Evolutionary conservation across 2,329 filamentous ascomycete species (phyloP).

Genomic region (Talaromyces islandicus): DNA sequence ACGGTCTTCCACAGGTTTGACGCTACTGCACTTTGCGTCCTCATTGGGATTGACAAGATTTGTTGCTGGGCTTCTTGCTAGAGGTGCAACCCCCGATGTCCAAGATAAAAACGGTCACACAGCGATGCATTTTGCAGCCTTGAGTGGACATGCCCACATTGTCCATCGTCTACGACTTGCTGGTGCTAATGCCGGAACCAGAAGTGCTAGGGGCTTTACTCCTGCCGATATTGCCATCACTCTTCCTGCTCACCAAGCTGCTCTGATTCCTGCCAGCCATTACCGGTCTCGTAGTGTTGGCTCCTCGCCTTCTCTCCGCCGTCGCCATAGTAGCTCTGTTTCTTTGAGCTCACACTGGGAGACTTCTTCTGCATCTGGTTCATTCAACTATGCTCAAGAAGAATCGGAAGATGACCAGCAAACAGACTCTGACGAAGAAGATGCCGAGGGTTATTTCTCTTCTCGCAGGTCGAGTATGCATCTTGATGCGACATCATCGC

Average conservation of each 20-base stretch:
- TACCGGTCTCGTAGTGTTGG: slow-evolving; percentile 61
- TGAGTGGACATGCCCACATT: slow-evolving; percentile 70
- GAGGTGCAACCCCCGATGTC: slow-evolving; percentile 70
- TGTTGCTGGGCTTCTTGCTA: slow-evolving; percentile 67
- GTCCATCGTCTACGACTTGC: slow-evolving; percentile 67
- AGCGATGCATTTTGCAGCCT: slow-evolving; percentile 72
- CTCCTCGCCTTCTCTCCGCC: slow-evolving; percentile 49
- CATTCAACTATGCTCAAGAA: slow-evolving; percentile 39
- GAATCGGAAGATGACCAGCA: slow-evolving; percentile 30
- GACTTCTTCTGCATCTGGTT: slow-evolving; percentile 41
- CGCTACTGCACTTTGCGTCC: slow-evolving; percentile 73
- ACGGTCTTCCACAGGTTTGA: slow-evolving; percentile 62
- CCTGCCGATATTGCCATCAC: slow-evolving; percentile 66
- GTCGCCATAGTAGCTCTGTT: slow-evolving; percentile 56
- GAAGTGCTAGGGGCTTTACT: slow-evolving; percentile 64
- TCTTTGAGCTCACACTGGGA: slow-evolving; percentile 66
- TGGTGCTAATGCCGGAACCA: slow-evolving; percentile 65
- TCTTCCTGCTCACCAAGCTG: slow-evolving; percentile 56
- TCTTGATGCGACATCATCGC: slow-evolving; percentile 22
- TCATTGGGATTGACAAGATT: slow-evolving; percentile 70
- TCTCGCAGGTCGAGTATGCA: slow-evolving; percentile 33
- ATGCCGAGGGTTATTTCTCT: slow-evolving; percentile 20
- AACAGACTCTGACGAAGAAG: slow-evolving; percentile 15
- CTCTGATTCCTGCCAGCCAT: slow-evolving; percentile 57
- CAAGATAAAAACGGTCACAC: slow-evolving; percentile 76